These are phyloP conservation scores for Termitomyces sp. DNA, from an alignment of 768 basidiomycete genomes.

Conservation along the genomic window DNA sequence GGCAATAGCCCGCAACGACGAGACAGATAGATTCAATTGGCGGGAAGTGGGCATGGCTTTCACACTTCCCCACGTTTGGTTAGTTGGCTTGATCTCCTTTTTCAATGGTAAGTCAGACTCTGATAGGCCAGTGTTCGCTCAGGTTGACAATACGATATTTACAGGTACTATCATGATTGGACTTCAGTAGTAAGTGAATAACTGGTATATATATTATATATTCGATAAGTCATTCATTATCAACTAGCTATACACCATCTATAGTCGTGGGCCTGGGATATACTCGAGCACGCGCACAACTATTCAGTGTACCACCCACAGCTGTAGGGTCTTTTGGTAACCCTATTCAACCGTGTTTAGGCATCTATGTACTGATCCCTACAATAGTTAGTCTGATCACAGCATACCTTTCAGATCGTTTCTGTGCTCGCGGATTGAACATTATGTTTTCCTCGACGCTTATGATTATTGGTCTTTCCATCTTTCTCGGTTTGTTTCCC, in stretches of 20 bases:
- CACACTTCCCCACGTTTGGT: not conserved
- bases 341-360: no score
- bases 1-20: not conserved
- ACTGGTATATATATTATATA: not conserved
- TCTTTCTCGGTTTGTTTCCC: not conserved
- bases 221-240: not conserved
- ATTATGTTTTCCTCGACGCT: not conserved
- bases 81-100: not conserved
- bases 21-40: not conserved
- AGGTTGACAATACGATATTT: not conserved
- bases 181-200: not conserved
- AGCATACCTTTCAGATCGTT: not conserved
- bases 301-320: not conserved
- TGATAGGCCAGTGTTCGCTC: not conserved
- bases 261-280: not conserved
- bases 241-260: not conserved
- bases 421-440: not conserved
- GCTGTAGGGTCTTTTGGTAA: not conserved
- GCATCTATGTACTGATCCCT: not conserved
- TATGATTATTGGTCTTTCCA: not conserved
- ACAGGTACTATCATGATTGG: not conserved
- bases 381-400: not conserved
- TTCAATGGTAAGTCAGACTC: not conserved
- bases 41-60: not conserved
- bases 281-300: not conserved